Evolutionary conservation across 352 stramenopile genomes (phyloP), one percentile per base, ranked within the genome.

Genomic region (Phytophthora megakarya): DNA sequence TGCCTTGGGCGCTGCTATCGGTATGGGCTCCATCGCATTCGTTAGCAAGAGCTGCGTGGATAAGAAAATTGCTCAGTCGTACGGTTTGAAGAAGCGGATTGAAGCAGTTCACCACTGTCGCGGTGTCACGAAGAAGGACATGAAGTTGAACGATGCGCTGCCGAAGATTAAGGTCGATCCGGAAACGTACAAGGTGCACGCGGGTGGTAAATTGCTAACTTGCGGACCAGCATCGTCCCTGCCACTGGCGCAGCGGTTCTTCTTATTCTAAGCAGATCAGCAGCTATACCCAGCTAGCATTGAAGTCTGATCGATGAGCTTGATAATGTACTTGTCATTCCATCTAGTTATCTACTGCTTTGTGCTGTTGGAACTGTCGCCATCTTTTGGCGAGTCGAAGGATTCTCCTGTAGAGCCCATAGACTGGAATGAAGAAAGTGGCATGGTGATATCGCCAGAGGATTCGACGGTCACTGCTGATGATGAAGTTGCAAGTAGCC

Each of bases 101-200:
- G 88, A 88, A 52, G 71, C 88, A 7, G 93, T 98, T 18, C 75
- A 73, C 11, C 72, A 83, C 22, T 98, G 92, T 61, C 81, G 93
- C 8, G 72, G 80, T 19, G 26, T 98, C 30, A 91, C 81, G 18
- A 99, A 99, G 76, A 88, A 93, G 33, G 91, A 99, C 78, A 98
- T 99, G 97, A 89, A 98, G 46, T 80, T 98, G 26, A 99, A 99
- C 75, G 78, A 98, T 76, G 80, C 80, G n/a, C 82, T 95, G 35
- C 96, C 96, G 21, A 89, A 96, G 53, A 96, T 99, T 55, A 76
- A 86, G 22, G 97, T 99, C 25, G 88, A 99, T 72, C 93, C 97
- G 10, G 96, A 99, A 82, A 99, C 96, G 13, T 99, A 98, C 78
- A 82, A 97, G 71, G 96, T 98, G 22, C 83, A 85, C 21, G 94